These are phyloP conservation scores for Saccharomyces hybrid DNA, from an alignment of 1,139 yeast species.

Conservation along the genomic window DNA sequence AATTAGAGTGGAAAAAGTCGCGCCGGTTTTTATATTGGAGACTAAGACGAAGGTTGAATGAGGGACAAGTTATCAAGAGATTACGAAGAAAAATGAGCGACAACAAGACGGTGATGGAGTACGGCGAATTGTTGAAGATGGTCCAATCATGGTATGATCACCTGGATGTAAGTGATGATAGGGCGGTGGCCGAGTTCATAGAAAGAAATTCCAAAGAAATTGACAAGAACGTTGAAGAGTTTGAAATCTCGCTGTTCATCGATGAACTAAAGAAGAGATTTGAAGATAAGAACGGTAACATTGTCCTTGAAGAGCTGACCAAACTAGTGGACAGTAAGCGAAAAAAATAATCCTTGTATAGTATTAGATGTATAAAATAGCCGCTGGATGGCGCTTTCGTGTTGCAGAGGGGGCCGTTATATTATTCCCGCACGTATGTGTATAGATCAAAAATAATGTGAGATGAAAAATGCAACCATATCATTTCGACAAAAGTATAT, in stretches of 20 bases:
- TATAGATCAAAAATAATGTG: neutral
- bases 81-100: slow-evolving; percentile 57
- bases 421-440: neutral
- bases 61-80: slow-evolving; percentile 76
- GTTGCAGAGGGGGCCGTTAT: too few relatives aligned
- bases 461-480: neutral
- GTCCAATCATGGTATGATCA: slow-evolving; percentile 66
- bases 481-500: slow-evolving; percentile 30
- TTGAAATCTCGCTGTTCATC: slow-evolving; percentile 38
- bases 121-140: slow-evolving; percentile 50
- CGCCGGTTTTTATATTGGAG: slow-evolving; percentile 99
- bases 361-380: neutral
- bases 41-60: slow-evolving; percentile 89
- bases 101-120: slow-evolving; percentile 68
- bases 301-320: neutral
- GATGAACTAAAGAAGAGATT: neutral
- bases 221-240: slow-evolving; percentile 51
- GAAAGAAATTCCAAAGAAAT: slow-evolving; percentile 67
- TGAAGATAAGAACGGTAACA: neutral
- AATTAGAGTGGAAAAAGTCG: slow-evolving; percentile 76
- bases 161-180: slow-evolving; percentile 64
- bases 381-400: neutral
- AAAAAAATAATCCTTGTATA: neutral
- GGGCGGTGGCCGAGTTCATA: slow-evolving; percentile 76
- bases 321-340: neutral